Evolutionary conservation across 148 eudicot genomes (phyloP), one percentile per base, ranked within the genome.

Genomic region (Fagopyrum esculentum): DNA sequence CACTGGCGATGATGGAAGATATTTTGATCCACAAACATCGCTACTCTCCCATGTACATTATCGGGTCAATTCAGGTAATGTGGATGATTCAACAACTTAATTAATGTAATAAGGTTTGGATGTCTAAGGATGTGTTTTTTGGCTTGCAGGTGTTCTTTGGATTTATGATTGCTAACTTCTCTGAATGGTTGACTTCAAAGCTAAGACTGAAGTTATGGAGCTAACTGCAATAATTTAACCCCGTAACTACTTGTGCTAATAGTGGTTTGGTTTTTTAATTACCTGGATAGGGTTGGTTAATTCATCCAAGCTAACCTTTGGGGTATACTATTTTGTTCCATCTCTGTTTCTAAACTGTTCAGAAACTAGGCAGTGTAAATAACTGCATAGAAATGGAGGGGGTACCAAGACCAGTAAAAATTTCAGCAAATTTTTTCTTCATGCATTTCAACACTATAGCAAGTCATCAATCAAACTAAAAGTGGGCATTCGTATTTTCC

Each of bases 161-260:
- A 74, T 82, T 82, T 59, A 68, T 79, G 43, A 61, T 82, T 4
- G 84, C 81, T 16, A 79, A 76, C 52, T 74, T 76, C 68, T 79
- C 84, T 6, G 81, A 82, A 35, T 79, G 84, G 84, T 66, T 82
- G 49, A 74, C 78, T 22, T 72, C 76, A 73, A 82, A 82, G 79
- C 70, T 75, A 17, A 75, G 49, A 54, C 50, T 76, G 64, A 70
- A 55, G 77, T 15, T 76, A 74, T 73, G 78, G 77, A 72, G 72
- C 70, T 75, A 12, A 75, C 46, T 10, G 54, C 75, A 73, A 73
- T 74, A 2, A 56, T 35, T 7, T 66, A 66, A 63, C 69, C 45
- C 43, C 45, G 35, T 63, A 63, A 63, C 12, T 8, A 49, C 69
- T 66, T 35, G 47, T 66, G 71, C 71, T 66, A 66, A 66, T 66